Base-by-base conservation (phyloP, 441 rosid species). In the Jatropha podagrica region DNA sequence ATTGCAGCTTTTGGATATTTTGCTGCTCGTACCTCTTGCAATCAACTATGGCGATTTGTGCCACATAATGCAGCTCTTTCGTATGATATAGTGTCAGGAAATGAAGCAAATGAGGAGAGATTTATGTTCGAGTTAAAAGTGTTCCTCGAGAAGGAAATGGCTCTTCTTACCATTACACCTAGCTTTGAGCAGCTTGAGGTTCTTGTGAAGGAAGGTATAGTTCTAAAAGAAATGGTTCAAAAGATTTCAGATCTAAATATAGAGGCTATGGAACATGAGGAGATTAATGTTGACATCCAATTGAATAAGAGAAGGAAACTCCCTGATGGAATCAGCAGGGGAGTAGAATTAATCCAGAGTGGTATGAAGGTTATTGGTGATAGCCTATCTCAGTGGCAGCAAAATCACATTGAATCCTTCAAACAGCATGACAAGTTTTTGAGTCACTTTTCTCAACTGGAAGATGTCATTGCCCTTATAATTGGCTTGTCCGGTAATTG, bases 21-120 rank as follows among this genome's bases (percentile, higher is more conserved):
- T 76, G 91, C 98, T 60, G 92, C 93, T 41, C 93, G 90, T 74
- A 89, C 96, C 48, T 73, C 84, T 69, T 93, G 99, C 83, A 85
- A 83, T 81, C 85, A 91, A 81, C 85, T 95, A 26, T 95, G 99
- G 98, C 89, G 87, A 82, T 93, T 95, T 79, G 89, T 93, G 69
- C 98, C 96, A 1, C 87, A 86, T 49, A 82, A 89, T 78, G 98
- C 99, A 6, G 90, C 97, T 69, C 92, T 95, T 74, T 87, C 97
- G 12, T 93, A 87, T 20, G 98, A 93, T 68, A 38, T 85, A 59
- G 76, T 20, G 18, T 78, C 82, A 5, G 96, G 96, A 63, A 86
- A 80, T 77, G 91, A 88, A 80, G 85, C 88, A 11, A 88, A 69
- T 23, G 91, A 82, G 72, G 93, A 87, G 68, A 84, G 86, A 71